Evolutionary conservation across 2,329 filamentous ascomycete species (phyloP).

Genomic region (Chaetomiaceae sp.): DNA sequence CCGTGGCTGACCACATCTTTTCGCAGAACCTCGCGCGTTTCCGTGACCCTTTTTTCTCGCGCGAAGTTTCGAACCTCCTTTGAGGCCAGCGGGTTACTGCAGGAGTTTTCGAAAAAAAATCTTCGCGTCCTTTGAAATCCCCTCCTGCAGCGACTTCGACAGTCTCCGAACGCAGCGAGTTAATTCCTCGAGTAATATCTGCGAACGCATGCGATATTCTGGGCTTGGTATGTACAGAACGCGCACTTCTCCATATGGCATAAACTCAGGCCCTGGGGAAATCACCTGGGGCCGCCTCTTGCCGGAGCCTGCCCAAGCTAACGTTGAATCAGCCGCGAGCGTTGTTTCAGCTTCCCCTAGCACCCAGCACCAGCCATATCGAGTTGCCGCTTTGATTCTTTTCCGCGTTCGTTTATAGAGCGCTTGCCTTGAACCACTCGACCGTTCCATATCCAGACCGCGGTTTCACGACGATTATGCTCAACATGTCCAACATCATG

Average conservation of each 20-base stretch:
- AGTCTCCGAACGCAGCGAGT: conserved; percentile 19
- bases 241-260: conserved; percentile 27
- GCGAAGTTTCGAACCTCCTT: conserved; percentile 29
- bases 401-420: conserved; percentile 12
- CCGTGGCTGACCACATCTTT: conserved; percentile 6
- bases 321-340: conserved; percentile 27
- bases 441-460: conserved; percentile 6
- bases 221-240: conserved; percentile 15
- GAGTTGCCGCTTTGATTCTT: conserved; percentile 11
- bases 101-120: conserved; percentile 27
- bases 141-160: conserved; percentile 24
- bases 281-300: conserved; percentile 34
- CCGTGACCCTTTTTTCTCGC: conserved; percentile 21
- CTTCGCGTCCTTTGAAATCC: conserved; percentile 20
- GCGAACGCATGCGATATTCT: conserved; percentile 13
- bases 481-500: conserved; percentile 63
- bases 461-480: conserved; percentile 32
- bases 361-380: conserved; percentile 22
- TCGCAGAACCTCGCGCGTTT: conserved; percentile 19
- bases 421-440: not conserved
- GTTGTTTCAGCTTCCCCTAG: conserved; percentile 33
- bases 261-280: conserved; percentile 27
- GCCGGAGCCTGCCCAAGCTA: conserved; percentile 29
- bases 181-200: conserved; percentile 13
- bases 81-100: conserved; percentile 31